phyloP scores from a whole-genome alignment of 2,329 filamentous ascomycete species.

The Ophiostoma novo-ulmi region DNA sequence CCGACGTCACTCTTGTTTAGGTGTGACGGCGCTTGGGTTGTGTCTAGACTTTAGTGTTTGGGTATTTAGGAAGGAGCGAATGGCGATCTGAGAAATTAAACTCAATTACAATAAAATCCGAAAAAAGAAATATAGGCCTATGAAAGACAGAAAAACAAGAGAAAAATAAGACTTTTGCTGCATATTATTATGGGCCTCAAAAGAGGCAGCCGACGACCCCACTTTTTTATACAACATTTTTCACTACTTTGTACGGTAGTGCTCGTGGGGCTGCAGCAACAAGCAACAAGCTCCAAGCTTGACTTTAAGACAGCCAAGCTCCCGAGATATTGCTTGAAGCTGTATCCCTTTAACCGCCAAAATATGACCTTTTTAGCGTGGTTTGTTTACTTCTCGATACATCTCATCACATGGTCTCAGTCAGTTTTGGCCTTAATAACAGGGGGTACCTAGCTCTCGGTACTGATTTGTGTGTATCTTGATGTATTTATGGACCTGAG shows the following conservation, averaged over 20 bases:
- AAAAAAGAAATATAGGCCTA: background rate
- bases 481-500: too few species aligned
- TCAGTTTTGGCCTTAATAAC: too few species aligned
- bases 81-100: background rate
- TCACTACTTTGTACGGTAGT: too few species aligned
- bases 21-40: too few species aligned
- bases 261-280: background rate
- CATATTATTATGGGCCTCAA: background rate
- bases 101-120: background rate
- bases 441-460: too few species aligned
- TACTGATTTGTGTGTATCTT: too few species aligned
- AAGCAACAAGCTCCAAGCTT: background rate
- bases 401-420: too few species aligned
- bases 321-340: background rate
- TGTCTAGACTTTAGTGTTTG: too few species aligned
- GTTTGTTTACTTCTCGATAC: too few species aligned
- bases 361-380: too few species aligned
- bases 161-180: background rate
- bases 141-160: too few species aligned
- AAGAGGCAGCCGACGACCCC: conserved; percentile 7
- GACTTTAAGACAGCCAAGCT: background rate
- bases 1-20: background rate
- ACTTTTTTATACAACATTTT: background rate
- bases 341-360: too few species aligned
- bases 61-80: background rate